phyloP scores from a whole-genome alignment of 2,329 filamentous ascomycete species.

The Aspergillus neotritici region DNA sequence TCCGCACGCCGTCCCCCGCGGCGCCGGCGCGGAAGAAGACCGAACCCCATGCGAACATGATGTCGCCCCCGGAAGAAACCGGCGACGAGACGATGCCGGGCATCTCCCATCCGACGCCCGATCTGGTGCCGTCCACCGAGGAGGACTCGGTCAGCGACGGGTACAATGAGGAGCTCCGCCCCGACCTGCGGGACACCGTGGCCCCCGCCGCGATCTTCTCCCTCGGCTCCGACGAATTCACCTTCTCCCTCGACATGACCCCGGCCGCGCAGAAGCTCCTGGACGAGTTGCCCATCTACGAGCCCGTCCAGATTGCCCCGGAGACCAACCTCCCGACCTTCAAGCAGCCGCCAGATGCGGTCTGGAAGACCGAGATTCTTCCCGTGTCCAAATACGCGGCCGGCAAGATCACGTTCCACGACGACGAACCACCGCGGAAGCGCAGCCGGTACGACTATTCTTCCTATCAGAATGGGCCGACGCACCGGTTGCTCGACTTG shows the following conservation, averaged over 20 bases:
- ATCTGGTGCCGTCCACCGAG: slow-evolving; percentile 60
- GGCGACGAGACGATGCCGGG: slow-evolving; percentile 25
- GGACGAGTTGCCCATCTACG: slow-evolving; percentile 74
- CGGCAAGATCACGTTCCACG: slow-evolving; percentile 67
- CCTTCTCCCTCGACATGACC: slow-evolving; percentile 70
- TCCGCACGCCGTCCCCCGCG: slow-evolving; percentile 34
- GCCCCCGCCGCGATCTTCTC: slow-evolving; percentile 76
- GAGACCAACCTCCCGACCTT: slow-evolving; percentile 53
- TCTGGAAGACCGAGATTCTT: slow-evolving; percentile 70
- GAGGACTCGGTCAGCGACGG: slow-evolving; percentile 51
- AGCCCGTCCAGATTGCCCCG: slow-evolving; percentile 53
- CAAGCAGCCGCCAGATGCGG: slow-evolving; percentile 61
- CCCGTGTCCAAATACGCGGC: slow-evolving; percentile 83
- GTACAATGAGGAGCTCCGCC: slow-evolving; percentile 40
- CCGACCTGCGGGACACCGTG: slow-evolving; percentile 39
- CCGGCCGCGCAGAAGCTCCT: slow-evolving; percentile 70
- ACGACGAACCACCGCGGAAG: slow-evolving; percentile 63
- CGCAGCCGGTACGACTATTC: slow-evolving; percentile 77
- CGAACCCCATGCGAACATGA: slow-evolving; percentile 22
- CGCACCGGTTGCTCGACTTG: slow-evolving; percentile 48
- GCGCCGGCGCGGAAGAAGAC: slow-evolving; percentile 22
- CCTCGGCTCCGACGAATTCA: slow-evolving; percentile 72
- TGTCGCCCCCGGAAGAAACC: slow-evolving; percentile 30
- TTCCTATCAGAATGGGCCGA: slow-evolving; percentile 63
- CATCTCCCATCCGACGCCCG: slow-evolving; percentile 55